phyloP scores from a whole-genome alignment of 1,284 basidiomycete species.

The Rhodofomes roseus region DNA sequence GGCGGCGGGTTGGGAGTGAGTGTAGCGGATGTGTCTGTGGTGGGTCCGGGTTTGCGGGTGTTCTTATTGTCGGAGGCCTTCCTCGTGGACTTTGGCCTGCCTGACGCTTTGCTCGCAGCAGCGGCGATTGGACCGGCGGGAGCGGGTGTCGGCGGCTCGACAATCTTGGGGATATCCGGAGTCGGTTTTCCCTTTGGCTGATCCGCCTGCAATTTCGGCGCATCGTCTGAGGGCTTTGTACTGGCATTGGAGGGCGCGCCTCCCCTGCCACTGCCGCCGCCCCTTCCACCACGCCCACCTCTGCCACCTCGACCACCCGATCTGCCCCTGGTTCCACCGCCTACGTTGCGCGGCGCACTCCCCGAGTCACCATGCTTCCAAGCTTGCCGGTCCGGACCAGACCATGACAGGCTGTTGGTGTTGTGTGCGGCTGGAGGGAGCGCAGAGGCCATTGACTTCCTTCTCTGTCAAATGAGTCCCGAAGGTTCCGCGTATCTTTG shows the following conservation, averaged over 20 bases:
- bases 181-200: conserved; percentile 16
- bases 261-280: conserved; percentile 26
- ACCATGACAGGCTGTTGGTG: conserved; percentile 21
- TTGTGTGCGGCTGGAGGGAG: conserved; percentile 18
- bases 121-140: conserved; percentile 8
- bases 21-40: conserved; percentile 15
- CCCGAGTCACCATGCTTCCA: conserved; percentile 50
- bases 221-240: neutral
- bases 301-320: conserved; percentile 33
- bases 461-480: neutral
- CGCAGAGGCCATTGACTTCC: conserved; percentile 20
- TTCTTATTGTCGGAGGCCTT: conserved; percentile 24
- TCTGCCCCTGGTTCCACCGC: conserved; percentile 17
- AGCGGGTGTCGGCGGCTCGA: conserved; percentile 31
- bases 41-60: conserved; percentile 20
- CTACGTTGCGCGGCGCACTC: conserved; percentile 40
- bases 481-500: neutral
- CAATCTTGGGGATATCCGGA: conserved; percentile 21
- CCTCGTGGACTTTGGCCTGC: conserved; percentile 18
- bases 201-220: conserved; percentile 1
- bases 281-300: conserved; percentile 35
- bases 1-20: conserved; percentile 13
- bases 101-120: conserved; percentile 10
- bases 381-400: conserved; percentile 29
- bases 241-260: conserved; percentile 12